Evolutionary conservation across 2,329 filamentous ascomycete genomes (phyloP).

Genomic region (Aureobasidium melanogenum): DNA sequence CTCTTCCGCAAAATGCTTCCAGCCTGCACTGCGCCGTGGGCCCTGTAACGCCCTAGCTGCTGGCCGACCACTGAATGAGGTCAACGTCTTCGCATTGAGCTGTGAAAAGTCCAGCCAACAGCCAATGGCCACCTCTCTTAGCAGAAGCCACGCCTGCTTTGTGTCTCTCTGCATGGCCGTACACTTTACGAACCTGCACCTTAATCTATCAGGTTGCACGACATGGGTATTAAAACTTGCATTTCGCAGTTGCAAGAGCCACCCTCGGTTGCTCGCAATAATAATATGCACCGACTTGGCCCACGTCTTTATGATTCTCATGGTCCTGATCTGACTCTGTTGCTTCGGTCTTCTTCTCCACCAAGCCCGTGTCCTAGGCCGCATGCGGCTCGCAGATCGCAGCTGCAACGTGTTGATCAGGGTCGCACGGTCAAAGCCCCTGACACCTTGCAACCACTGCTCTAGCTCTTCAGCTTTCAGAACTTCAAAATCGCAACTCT

Average conservation of each 20-base stretch:
- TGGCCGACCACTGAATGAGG: neutral
- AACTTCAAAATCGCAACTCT: neutral
- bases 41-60: neutral
- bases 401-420: conserved; percentile 10
- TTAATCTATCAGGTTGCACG: neutral
- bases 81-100: neutral
- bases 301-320: neutral
- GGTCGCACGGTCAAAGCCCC: neutral
- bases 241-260: neutral
- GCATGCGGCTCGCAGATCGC: conserved; percentile 8
- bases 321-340: neutral
- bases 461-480: neutral
- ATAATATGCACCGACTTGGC: conserved; percentile 1
- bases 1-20: neutral
- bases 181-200: neutral
- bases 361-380: neutral
- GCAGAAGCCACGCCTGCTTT: neutral
- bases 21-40: neutral
- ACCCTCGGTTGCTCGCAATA: neutral
- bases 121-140: neutral
- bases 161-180: neutral
- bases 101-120: neutral
- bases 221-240: neutral
- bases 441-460: neutral
- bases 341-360: neutral